Evolutionary conservation across 148 eudicot species (phyloP), one percentile per base, ranked within the genome.

Genomic region (Nyssa sinensis): DNA sequence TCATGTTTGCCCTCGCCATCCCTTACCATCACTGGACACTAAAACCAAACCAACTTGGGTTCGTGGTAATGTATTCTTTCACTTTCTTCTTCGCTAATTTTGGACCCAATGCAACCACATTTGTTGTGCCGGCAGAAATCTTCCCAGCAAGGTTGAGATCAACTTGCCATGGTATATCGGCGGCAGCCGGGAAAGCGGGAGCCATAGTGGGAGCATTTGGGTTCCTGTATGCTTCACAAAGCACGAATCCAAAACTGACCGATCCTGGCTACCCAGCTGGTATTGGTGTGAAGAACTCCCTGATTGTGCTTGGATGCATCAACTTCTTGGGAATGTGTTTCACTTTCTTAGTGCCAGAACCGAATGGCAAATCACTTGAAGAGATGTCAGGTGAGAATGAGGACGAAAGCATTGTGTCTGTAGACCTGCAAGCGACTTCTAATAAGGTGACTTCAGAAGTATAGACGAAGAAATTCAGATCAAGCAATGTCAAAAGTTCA

Each of bases 1-100:
- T 91, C 84, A 91, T 91, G 96, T 87, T 91, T 21, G 96, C 91
- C 0, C 72, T 91, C 0, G 93, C 91, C 4, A 75, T 88, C 39
- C 89, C 96, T 0, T 91, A 91, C 44, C 35, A 85, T 21, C 82
- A 87, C 27, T 88, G 96, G 96, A 77, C 34, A 0, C 0, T 24
- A 23, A 72, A 44, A 69, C 75, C 66, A 5, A 79, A 88, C 53
- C 79, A 78, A 16, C 64, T 87, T 0, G 93, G 93, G 11, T 89
- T 89, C 41, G 70, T 89, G 2, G 66, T 87, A 2, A 83, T 87
- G 77, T 89, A 89, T 53, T 82, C 84, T 0, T 66, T 89, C 4
- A 89, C 90, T 1, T 88, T 88, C 73, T 88, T 88, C 79, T 89
- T 89, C n/a, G 81, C 88, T 1, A 89, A 89, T 47, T 89, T 89